Evolutionary conservation across 2,329 filamentous ascomycete genomes (phyloP), one percentile per base, ranked within the genome.

Genomic region (Xylariaceae sp.): DNA sequence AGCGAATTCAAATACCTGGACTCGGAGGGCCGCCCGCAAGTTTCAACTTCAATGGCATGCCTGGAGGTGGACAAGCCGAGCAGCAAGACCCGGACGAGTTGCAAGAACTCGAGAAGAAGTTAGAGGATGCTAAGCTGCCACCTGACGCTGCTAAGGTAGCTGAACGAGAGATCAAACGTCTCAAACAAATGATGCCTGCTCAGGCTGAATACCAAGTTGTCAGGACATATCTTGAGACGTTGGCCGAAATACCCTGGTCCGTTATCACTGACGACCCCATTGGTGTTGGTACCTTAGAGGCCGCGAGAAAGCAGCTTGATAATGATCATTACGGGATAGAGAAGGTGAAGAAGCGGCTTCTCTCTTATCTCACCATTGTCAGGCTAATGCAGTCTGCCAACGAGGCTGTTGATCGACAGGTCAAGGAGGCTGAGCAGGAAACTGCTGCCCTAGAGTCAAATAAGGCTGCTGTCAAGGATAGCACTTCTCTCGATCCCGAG

Each of bases 151-250:
- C 88, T 60, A 97, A 95, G 76, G 87, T 96, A n/a, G 94, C 92
- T 1, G 90, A 96, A 56, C 85, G 93, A 50, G 95, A 99, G 73
- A 74, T 99, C 43, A 91, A 91, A 69, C 83, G 95, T 19, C 77
- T 99, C 60, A 90, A 90, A 69, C 96, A 96, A 78, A 98, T 98
- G 91, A 93, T 92, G 69, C 93, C 95, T 0, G 91, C 91, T 47
- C 95, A 98, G 71, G 94, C 96, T 33, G 95, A 99, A 70, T 97
- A 97, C 70, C 91, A 95, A 61, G 94, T 99, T 11, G 92, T 90
- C 64, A 82, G 94, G 63, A 96, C 92, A 46, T 99, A 97, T 76
- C 82, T 99, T 11, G 95, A 99, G 75, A 98, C 92, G 11, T 78
- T 99, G 55, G 85, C 92, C 0, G 95, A 99, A 71, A 95, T 99